Conservation (phyloP, 2,329 filamentous ascomycete genomes). For the Podosphaera fusca region DNA sequence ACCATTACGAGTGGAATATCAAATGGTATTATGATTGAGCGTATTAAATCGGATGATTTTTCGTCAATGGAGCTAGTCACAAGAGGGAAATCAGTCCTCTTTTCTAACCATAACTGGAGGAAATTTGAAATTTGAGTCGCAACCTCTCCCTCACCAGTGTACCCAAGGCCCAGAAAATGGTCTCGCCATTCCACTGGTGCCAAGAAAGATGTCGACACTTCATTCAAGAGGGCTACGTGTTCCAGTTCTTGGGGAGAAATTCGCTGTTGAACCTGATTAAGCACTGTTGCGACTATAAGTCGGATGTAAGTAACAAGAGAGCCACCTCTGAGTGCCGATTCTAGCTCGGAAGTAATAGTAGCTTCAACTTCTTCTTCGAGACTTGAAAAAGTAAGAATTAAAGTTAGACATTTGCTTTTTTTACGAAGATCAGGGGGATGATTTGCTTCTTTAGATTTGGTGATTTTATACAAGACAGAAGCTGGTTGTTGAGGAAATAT, state of each 20-base stretch:
- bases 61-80: constrained; percentile 8
- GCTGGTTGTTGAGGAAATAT: constrained; percentile 67
- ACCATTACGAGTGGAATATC: constrained; percentile 68
- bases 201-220: constrained; percentile 26
- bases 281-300: constrained; percentile 22
- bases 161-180: constrained; percentile 27
- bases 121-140: constrained; percentile 8
- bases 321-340: constrained; percentile 18
- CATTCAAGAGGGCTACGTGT: constrained; percentile 28
- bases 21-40: constrained; percentile 66
- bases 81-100: constrained; percentile 9
- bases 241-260: constrained; percentile 31
- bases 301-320: constrained; percentile 24
- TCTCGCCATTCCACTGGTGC: constrained; percentile 24
- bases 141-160: constrained; percentile 10
- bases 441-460: constrained; percentile 20
- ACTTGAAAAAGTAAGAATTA: constrained; percentile 55
- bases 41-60: constrained; percentile 20
- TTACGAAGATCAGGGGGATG: constrained; percentile 9
- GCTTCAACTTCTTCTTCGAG: constrained; percentile 49
- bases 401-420: constrained; percentile 26
- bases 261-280: constrained; percentile 21
- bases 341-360: constrained; percentile 23
- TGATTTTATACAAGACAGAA: constrained; percentile 59
- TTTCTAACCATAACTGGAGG: constrained; percentile 11